Percentiles rank a stretch among this genome's conserved stretches.
Evolutionary conservation across 2,329 filamentous ascomycete genomes (phyloP).

Genomic region (Penicillium sclerotiorum): DNA sequence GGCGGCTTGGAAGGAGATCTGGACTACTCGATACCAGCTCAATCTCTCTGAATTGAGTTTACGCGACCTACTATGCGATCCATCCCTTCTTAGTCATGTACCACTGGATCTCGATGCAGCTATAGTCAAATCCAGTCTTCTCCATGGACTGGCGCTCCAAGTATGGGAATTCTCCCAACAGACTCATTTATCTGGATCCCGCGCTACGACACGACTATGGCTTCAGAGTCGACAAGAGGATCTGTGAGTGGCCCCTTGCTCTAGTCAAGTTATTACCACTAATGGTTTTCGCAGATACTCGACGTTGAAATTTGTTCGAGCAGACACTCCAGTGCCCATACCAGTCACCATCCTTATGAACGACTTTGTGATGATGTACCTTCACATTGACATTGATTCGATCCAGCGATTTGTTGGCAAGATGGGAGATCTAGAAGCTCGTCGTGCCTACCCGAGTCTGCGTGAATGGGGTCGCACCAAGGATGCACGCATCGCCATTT

Average conservation of each 20-base stretch:
- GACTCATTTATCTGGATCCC: conserved; percentile 9
- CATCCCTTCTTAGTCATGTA: conserved; percentile 9
- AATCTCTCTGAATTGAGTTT: conserved; percentile 7
- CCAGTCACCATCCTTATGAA: conserved; percentile 13
- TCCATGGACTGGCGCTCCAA: conserved; percentile 14
- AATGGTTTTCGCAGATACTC: conserved; percentile 6
- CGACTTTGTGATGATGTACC: conserved; percentile 18
- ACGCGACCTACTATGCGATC: conserved; percentile 15
- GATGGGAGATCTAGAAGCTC: conserved; percentile 16
- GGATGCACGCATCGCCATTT: conserved; percentile 15
- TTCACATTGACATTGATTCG: conserved; percentile 18
- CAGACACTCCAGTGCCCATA: background rate
- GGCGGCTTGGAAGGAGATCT: conserved; percentile 12
- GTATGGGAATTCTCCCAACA: conserved; percentile 18
- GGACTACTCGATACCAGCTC: conserved; percentile 5
- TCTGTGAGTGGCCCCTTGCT: conserved; percentile 1
- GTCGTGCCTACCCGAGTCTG: conserved; percentile 16
- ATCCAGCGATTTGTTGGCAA: conserved; percentile 20
- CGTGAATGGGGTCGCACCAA: conserved; percentile 19
- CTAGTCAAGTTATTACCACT: background rate
- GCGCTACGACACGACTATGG: conserved; percentile 14
- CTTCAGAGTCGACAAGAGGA: conserved; percentile 21
- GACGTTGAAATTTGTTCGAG: conserved; percentile 6
- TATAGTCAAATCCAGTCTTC: conserved; percentile 7
- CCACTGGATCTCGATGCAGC: conserved; percentile 10